Percentiles rank a stretch among this genome's conserved stretches.
phyloP scores from a whole-genome alignment of 306 rosid genomes.

The Luffa aegyptiaca region DNA sequence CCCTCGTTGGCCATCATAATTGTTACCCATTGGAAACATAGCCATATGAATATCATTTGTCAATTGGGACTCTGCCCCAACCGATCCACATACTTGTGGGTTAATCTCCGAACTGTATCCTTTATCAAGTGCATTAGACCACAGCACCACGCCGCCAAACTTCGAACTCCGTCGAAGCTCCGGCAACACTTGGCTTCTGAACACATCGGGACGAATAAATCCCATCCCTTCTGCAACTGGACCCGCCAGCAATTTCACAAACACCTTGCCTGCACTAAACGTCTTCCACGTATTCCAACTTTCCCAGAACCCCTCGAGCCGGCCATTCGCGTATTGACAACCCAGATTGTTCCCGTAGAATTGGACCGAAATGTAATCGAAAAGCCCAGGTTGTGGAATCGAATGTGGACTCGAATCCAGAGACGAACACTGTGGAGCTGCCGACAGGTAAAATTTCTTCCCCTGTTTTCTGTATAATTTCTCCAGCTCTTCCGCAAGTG shows the following conservation, averaged over 20 bases:
- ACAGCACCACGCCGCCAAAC: not conserved
- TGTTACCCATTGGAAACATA: not conserved
- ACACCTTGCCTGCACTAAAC: not conserved
- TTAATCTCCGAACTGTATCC: not conserved
- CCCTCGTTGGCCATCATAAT: not conserved
- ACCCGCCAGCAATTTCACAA: not conserved
- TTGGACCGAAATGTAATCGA: conserved; percentile 13
- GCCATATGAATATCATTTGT: not conserved
- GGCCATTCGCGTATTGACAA: not conserved
- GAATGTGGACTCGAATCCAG: not conserved
- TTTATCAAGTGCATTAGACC: not conserved
- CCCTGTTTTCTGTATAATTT: not conserved
- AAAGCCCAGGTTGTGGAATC: conserved; percentile 7
- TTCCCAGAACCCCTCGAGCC: not conserved
- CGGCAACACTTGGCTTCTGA: not conserved
- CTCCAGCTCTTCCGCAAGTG: not conserved
- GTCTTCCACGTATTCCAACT: not conserved
- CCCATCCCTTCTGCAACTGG: not conserved
- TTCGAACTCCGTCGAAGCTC: not conserved
- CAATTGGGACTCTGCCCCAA: not conserved
- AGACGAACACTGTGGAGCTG: conserved; percentile 12
- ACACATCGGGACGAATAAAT: not conserved
- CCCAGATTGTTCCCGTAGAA: not conserved
- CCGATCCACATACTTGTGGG: not conserved
- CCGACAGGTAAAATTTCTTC: conserved; percentile 13